Base-by-base conservation (phyloP, 1,284 basidiomycete genomes). In the Xerocomus nothofagi region DNA sequence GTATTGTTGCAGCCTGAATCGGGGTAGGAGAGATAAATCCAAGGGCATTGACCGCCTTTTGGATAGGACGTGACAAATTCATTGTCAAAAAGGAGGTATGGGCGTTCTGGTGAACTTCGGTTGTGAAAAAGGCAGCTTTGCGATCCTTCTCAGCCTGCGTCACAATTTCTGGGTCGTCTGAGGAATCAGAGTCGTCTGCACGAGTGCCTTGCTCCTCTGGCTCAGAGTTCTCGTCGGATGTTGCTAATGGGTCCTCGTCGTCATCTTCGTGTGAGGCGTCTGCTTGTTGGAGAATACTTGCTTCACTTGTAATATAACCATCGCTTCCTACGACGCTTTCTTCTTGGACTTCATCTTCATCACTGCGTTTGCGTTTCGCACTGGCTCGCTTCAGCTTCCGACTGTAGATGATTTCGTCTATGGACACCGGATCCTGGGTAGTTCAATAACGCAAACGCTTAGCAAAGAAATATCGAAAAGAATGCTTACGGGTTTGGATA, bases 1-100 rank as follows among this genome's bases (percentile, higher is more conserved):
- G 95, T 44, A 99, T 93, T 7, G 94, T 88, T 40, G 91, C 86
- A 2, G 90, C 82, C 71, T 99, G 95, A 47, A 99, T 98, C 1
- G 96, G 96, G 1, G 97, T 99, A 4, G 97, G 97, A 27, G 81
- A 85, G 43, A 79, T 72, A 67, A 97, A 93, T 30, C 84, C 82
- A 34, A 99, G 78, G 3, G 86, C 78, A 8, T 88, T 86, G 47
- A 99, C 76, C 5, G 91, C 90, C 61, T 93, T 92, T 41, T 95
- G 79, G 39, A 98, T 78, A 0, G 92, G 91, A 29, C 94, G 87
- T 1, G 93, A 95, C 39, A 98, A 81, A 66, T 90, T 91, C 84
- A 95, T 91, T 24, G 83, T 80, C 17, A 88, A 72, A 70, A 97
- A 96, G 1, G 92, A 89, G 14, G 79, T 67, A 60, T 83, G 82